Evolutionary conservation across 371 early-diverging fungal genomes (phyloP).

Genomic region (Mycotypha africana): DNA sequence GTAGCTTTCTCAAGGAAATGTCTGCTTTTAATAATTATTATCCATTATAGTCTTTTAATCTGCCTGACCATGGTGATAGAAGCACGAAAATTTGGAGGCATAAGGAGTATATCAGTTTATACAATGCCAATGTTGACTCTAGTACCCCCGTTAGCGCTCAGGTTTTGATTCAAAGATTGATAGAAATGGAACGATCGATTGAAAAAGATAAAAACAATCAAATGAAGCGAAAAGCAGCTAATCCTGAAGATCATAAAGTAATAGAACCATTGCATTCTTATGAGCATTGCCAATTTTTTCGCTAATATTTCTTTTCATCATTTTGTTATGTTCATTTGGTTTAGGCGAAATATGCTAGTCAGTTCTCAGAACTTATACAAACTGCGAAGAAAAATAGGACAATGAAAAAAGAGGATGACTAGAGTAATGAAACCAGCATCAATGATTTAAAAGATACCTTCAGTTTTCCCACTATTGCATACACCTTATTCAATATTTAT

Average conservation of each 20-base stretch:
- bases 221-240: conserved; percentile 4
- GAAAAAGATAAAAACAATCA: neutral
- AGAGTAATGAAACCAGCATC: too few species aligned
- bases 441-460: neutral
- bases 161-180: conserved; percentile 7
- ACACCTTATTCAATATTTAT: too few species aligned
- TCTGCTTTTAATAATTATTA: too few species aligned
- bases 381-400: neutral
- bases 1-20: too few species aligned
- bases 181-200: conserved; percentile 8
- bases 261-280: too few species aligned
- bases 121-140: conserved; percentile 22
- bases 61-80: conserved; percentile 22
- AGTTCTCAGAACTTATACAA: conserved; percentile 8
- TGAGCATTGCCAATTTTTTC: too few species aligned
- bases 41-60: conserved; percentile 5
- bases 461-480: too few species aligned
- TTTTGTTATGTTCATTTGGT: too few species aligned
- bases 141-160: conserved; percentile 7
- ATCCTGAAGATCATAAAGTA: conserved; percentile 13
- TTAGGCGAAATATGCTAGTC: conserved; percentile 10
- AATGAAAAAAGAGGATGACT: neutral
- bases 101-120: conserved; percentile 17
- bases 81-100: conserved; percentile 14
- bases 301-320: too few species aligned